Evolutionary conservation across 441 rosid genomes (phyloP).

Genomic region (Eutrema salsugineum): DNA sequence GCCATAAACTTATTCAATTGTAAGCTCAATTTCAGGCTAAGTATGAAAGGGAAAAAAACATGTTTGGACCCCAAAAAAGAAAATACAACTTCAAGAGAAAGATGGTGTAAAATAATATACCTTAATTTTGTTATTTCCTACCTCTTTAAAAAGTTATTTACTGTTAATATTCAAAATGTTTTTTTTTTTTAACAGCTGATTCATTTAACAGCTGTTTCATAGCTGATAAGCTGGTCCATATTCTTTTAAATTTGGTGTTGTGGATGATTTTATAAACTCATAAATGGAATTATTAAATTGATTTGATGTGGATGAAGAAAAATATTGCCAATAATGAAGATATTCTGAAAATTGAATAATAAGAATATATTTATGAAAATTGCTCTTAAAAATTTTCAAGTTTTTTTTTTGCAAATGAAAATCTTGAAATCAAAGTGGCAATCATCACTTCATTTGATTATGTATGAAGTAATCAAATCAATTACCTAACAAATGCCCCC

Average conservation of each 20-base stretch:
- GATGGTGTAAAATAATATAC: background rate
- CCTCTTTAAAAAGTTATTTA: background rate
- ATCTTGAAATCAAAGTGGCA: slow-evolving; percentile 2
- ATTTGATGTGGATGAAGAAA: background rate
- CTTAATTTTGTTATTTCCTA: background rate
- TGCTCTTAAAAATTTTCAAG: no score
- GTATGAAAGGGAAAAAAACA: no score
- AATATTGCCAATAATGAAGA: background rate
- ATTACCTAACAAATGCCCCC: background rate
- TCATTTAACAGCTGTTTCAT: background rate
- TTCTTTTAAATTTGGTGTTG: background rate
- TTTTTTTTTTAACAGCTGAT: background rate
- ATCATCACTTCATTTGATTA: background rate
- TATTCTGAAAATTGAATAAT: no score
- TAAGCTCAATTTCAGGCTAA: no score
- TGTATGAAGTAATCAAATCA: background rate
- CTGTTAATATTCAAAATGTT: background rate
- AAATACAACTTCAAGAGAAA: background rate
- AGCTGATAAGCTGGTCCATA: background rate
- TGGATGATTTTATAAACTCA: background rate
- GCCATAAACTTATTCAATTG: no score
- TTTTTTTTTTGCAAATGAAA: no score
- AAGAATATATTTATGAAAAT: no score
- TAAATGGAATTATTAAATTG: background rate
- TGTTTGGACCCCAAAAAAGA: no score